Base-by-base conservation (phyloP, 129 eudicot genomes). In the Pulicaria dysenterica region DNA sequence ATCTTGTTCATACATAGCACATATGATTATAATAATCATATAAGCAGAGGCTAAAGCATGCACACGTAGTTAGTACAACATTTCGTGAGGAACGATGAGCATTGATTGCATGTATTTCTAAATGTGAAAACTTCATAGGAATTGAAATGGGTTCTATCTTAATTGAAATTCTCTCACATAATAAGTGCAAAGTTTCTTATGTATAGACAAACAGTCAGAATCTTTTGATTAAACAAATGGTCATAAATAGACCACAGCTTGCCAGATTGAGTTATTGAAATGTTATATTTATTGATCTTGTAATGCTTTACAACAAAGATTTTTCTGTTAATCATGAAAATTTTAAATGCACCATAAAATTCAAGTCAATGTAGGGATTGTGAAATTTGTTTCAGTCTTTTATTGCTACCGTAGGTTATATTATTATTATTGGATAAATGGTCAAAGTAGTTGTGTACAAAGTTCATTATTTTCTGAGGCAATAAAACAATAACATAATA, bases 61-160 rank as follows among this genome's bases (percentile, higher is more conserved):
- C 94, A 82, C 79, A 82, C 80, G 78, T 24, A 24, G 31, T 24
- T 0, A 24, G 31, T 24, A 24, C 31, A 24, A 24, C 1, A 24
- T 24, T 24, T 24, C 31, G 31, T 24, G n/a, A 56, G 10, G 39
- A 56, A 34, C 63, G 11, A 31, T 57, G 64, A 11, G 12, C 64
- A 58, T 58, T 36, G 36, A 36, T 4, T 58, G 64, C 36, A 58
- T 8, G 64, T 11, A 10, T 58, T 58, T 58, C 6, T 12, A 58
- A 10, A 12, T 58, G 64, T 5, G 24, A 31, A 57, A 4, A 57
- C 8, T 54, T 9, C 63, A 57, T 10, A 31, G 31, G 31, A 24
- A 24, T 24, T 57, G 63, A 57, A 57, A 8, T 19, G 5, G 15
- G 58, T n/a, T 31, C 34, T 58, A 34, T 58, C 11, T 56, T 56